Evolutionary conservation across 1,284 basidiomycete species (phyloP), one percentile per base, ranked within the genome.

Genomic region (Ganoderma boninense): DNA sequence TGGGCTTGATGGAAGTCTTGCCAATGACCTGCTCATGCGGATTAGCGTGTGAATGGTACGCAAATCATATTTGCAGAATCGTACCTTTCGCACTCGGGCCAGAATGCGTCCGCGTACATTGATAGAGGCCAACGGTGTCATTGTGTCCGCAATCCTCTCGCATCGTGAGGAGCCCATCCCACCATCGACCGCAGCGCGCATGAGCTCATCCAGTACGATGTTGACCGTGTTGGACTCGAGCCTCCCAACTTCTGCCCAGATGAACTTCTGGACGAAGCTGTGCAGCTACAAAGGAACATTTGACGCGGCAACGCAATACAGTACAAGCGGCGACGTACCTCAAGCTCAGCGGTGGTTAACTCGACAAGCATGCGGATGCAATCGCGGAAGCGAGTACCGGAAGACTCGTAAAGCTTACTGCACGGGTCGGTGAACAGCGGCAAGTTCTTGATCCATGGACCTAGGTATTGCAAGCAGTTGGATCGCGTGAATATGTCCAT

Each of bases 361-460:
- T 95, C 92, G 64, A 95, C 88, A 63, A 97, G 81, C 10, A 89
- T 85, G 40, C 94, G 89, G 64, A 97, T 86, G 73, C 92, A 92
- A 77, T 96, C 95, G 14, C 93, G 87, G 26, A 97, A 81, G 73
- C 90, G 87, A 6, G 90, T 88, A 6, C 90, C 91, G 2, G 92
- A 92, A 52, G 88, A 85, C 69, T 95, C 93, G 72, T 87, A 94
- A 29, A 90, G 79, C 35, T 83, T 80, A 72, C 86, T 87, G 1
- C 89, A 88, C 1, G 95, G 92, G 74, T 92, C 91, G 49, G 89
- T 88, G 75, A 94, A 96, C 26, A 84, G 79, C 1, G 89, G 84
- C 2, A 97, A 83, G 77, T 97, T 96, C 79, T 87, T 90, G 61
- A 97, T 86, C 96, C 96, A 97, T 2, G 96, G 95, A 59, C 87